Base-by-base conservation (phyloP, 225 moss, liverwort and hornwort genomes). In the Bryum argenteum region DNA sequence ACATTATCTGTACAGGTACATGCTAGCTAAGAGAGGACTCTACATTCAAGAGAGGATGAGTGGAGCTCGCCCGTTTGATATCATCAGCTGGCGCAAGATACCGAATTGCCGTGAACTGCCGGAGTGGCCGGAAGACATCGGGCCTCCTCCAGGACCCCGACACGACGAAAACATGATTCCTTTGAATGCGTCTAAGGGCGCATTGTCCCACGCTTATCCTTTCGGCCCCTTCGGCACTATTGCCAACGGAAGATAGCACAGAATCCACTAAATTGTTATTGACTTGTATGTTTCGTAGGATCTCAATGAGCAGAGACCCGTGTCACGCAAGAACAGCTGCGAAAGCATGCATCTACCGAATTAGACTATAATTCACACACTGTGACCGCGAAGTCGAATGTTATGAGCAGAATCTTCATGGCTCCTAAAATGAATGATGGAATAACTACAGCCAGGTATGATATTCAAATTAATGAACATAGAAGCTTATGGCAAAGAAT, bases 31-130 rank as follows among this genome's bases (percentile, higher is more conserved):
- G 43, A 45, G 81, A 12, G 79, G 81, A 1, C 21, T 87, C 38
- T 84, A 77, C 54, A 75, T 81, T 44, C 87, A 84, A 40, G 83
- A 81, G 19, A 77, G 79, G 5, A 78, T 71, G 76, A 84, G 84
- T 1, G 84, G 83, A n/a, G 74, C 87, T n/a, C 78, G 81, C 5
- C 75, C 73, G 0, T 87, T 61, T 8, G 77, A 87, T 59, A 76
- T 84, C 61, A 79, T 87, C 9, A 87, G 76, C 17, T 84, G 87
- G 87, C 81, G 78, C 26, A 79, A 71, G 24, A 0, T 71, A 4
- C 79, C 81, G 11, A 61, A 68, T 2, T 69, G 65, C 6, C 71
- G 53, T 0, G 43, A 19, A 0, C 33, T 87, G 1, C 83, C 83
- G 22, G 74, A 76, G 28, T 81, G 80, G 59, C 87, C 81, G 1